Base-by-base conservation (phyloP, 257 asterid species). In the Ophiorrhiza pumila region DNA sequence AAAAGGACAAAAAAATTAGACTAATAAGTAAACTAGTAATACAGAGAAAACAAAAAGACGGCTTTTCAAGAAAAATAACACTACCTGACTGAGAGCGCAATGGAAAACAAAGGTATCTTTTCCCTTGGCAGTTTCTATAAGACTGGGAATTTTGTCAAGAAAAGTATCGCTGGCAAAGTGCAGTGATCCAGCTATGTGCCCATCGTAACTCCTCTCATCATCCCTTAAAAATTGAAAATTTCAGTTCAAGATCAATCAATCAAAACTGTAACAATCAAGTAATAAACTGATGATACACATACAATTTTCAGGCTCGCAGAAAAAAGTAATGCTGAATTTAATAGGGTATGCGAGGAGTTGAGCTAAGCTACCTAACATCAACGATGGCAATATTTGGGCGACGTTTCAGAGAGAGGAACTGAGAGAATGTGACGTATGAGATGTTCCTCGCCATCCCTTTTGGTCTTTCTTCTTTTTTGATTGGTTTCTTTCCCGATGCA, bases 21-120 rank as follows among this genome's bases (percentile, higher is more conserved):
- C n/a, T 18, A 22, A 39, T 18, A 53, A 22, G 60, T 31, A 53
- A 25, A 53, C 31, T n/a, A 53, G 29, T 53, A 17, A 22, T 53
- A 0, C 29, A 50, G 57, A 25, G 57, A 0, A 0, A 45, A 50
- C 29, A 3, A 69, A 6, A 43, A 32, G 71, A 20, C 13, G 6
- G 47, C n/a, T 47, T 29, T 60, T 31, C 35, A 43, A 9, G 41
- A 18, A 64, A 61, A 61, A 22, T 11, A n/a, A 3, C 5, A 18
- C 29, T 39, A 92, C 99, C 99, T 94, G 99, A 88, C 99, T 94
- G 55, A 94, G 95, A 76, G 99, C 99, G 71, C 99, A 94, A 72
- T 94, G 99, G 80, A 94, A 94, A 69, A 94, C 90, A 43, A 94
- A 91, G 72, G 99, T 90, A 71, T 94, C 99, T 86, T 91, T 94